These are phyloP conservation scores for Ettlia oleoabundans DNA, from an alignment of 139 green algal genomes.

Conservation along the genomic window DNA sequence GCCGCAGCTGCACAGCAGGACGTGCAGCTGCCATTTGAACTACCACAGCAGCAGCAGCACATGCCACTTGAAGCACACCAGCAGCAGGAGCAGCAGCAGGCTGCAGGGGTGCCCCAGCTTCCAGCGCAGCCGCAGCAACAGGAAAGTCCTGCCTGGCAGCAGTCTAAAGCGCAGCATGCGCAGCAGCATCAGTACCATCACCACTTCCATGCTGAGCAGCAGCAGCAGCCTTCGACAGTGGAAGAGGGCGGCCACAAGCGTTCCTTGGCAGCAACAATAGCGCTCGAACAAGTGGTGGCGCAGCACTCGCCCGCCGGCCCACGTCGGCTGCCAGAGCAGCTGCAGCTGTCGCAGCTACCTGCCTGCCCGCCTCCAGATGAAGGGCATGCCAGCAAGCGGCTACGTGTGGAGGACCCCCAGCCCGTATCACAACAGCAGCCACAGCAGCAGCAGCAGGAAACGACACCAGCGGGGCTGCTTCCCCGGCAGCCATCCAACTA, in stretches of 20 bases:
- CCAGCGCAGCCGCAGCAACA: background rate
- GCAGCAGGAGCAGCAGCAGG: background rate
- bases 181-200: background rate
- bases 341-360: background rate
- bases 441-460: background rate
- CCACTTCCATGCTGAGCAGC: too few species aligned
- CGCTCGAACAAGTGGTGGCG: conserved; percentile 3
- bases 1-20: background rate
- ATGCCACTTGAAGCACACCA: too few species aligned
- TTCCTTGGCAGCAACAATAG: background rate
- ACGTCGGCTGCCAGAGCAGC: background rate
- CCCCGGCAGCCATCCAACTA: too few species aligned
- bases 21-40: background rate
- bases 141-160: too few species aligned
- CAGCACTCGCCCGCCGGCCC: conserved; percentile 14
- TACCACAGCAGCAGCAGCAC: background rate
- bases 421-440: background rate
- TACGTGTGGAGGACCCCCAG: background rate
- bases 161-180: too few species aligned
- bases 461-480: too few species aligned
- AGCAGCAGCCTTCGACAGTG: background rate
- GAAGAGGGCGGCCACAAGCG: conserved; percentile 3
- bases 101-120: background rate
- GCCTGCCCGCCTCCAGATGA: background rate
- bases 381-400: conserved; percentile 8